A percentile compares a stretch with the other conserved stretches of the same genome.
Conservation (phyloP, 805 yeast species). For the Starmerella ratchasimensis region DNA sequence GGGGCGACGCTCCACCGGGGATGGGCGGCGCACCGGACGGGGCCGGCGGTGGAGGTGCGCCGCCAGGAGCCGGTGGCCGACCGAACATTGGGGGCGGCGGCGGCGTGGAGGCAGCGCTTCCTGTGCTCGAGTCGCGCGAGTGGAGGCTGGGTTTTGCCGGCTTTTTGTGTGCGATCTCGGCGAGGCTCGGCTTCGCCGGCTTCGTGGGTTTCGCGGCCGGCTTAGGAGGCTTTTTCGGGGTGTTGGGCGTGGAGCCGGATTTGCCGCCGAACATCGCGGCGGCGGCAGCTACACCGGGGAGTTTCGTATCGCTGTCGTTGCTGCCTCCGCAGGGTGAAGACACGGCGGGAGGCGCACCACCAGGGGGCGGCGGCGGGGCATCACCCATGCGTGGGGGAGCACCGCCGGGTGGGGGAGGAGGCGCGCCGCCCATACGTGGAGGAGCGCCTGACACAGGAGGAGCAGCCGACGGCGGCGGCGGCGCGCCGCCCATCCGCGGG, state of each 20-base stretch:
- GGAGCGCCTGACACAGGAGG: slow-evolving; percentile 1
- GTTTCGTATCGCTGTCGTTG: background rate
- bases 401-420: background rate
- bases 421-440: no score
- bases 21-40: background rate
- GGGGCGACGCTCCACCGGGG: background rate
- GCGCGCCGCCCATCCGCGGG: background rate
- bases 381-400: slow-evolving; percentile 14
- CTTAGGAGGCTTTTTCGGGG: slow-evolving; percentile 12
- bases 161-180: slow-evolving; percentile 14
- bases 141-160: slow-evolving; percentile 7
- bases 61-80: slow-evolving; percentile 15
- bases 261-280: slow-evolving; percentile 1
- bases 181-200: slow-evolving; percentile 12
- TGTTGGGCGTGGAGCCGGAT: slow-evolving; percentile 9
- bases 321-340: slow-evolving; percentile 3
- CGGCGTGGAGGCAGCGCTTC: slow-evolving; percentile 6
- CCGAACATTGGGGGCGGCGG: slow-evolving; percentile 9
- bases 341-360: slow-evolving; percentile 7
- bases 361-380: slow-evolving; percentile 3
- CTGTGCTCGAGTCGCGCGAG: slow-evolving; percentile 5
- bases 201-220: slow-evolving; percentile 10
- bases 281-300: background rate
- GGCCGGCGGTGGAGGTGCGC: slow-evolving; percentile 16
- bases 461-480: background rate